These are phyloP conservation scores for Nemania diffusa DNA, from an alignment of 2,329 filamentous ascomycete genomes.

Conservation along the genomic window DNA sequence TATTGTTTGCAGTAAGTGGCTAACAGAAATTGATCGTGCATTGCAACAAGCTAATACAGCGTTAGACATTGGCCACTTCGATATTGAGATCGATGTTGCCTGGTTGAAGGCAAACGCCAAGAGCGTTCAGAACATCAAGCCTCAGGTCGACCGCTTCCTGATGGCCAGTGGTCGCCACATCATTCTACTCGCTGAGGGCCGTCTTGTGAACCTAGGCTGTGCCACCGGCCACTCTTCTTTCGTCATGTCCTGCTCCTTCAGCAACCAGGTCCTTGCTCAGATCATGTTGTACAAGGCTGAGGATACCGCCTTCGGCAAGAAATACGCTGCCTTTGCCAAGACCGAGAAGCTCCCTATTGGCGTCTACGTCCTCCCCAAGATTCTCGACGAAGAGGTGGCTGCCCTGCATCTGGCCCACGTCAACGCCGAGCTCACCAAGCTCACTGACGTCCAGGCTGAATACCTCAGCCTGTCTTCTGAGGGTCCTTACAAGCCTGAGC, in stretches of 20 bases:
- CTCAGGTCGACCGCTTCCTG: conserved; percentile 97
- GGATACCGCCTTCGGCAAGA: conserved; percentile 86
- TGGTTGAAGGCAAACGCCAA: conserved; percentile 98
- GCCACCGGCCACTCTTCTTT: conserved; percentile 99
- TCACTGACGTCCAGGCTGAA: conserved; percentile 88
- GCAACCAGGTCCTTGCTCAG: conserved; percentile 99
- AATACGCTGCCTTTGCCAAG: conserved; percentile 97
- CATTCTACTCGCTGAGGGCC: conserved; percentile 97
- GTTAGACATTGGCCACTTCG: conserved; percentile 96
- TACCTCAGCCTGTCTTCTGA: conserved; percentile 88
- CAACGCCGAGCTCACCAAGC: conserved; percentile 91
- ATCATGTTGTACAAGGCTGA: conserved; percentile 97
- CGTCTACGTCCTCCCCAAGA: conserved; percentile 98
- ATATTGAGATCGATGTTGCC: conserved; percentile 99
- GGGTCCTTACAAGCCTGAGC: conserved; percentile 96
- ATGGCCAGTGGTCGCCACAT: conserved; percentile 96
- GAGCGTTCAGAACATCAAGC: conserved; percentile 98
- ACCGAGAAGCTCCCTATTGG: conserved; percentile 88
- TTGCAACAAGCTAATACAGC: conserved; percentile 38
- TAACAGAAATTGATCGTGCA: not conserved
- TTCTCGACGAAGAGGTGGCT: conserved; percentile 98
- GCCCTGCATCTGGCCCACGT: conserved; percentile 91
- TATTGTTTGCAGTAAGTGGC: conserved; percentile 89
- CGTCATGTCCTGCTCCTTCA: conserved; percentile 99
- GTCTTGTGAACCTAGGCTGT: conserved; percentile 99